Conservation (phyloP, 495 filamentous ascomycete genomes). For the Sordaria brevicollis region DNA sequence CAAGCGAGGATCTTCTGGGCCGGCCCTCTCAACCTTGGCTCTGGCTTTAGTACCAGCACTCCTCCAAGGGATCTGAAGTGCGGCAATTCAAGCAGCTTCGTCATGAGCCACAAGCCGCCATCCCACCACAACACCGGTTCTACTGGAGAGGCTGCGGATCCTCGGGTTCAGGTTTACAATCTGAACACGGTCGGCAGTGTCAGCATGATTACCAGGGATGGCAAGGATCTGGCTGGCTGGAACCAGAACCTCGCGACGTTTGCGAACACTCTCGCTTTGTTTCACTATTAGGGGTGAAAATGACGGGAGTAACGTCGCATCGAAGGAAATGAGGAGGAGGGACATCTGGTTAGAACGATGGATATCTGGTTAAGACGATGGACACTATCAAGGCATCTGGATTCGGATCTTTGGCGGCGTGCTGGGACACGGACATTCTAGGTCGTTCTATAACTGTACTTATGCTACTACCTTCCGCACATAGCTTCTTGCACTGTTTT, state of each 20-base stretch:
- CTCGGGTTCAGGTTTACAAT: constrained; percentile 15
- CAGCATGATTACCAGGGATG: constrained; percentile 19
- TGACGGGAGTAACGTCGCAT: neutral
- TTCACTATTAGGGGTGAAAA: constrained; percentile 7
- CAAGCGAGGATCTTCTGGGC: constrained; percentile 58
- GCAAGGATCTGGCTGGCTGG: constrained; percentile 18
- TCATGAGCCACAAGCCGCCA: neutral
- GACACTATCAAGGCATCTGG: neutral
- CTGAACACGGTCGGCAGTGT: constrained; percentile 24
- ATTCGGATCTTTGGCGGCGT: neutral
- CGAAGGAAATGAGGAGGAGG: neutral
- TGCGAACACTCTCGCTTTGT: constrained; percentile 19
- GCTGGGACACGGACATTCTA: neutral
- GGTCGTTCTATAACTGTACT: neutral
- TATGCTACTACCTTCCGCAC: neutral
- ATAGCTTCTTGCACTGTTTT: neutral
- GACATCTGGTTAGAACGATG: neutral
- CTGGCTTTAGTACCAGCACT: neutral
- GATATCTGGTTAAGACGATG: neutral
- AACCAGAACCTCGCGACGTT: constrained; percentile 17
- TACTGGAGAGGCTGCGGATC: neutral
- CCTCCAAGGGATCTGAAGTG: neutral
- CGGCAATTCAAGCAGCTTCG: neutral
- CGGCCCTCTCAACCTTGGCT: neutral
- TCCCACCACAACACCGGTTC: neutral